Evolutionary conservation across 352 stramenopile genomes (phyloP).

Genomic region (Phytophthora ramorum): DNA sequence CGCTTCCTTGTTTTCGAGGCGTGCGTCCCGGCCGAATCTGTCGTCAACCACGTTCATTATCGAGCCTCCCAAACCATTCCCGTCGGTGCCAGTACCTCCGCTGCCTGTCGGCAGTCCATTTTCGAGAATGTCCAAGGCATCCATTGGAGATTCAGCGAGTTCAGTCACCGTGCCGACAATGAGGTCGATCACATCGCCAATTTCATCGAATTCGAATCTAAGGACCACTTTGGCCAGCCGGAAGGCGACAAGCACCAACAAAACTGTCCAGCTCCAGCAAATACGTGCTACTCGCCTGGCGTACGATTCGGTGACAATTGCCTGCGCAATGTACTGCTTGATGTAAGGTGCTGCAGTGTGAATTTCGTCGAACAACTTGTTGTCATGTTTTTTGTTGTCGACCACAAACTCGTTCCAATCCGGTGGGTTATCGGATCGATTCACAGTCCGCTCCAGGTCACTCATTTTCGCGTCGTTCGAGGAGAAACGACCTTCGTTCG

Average conservation of each 20-base stretch:
- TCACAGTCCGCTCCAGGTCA: constrained; percentile 4
- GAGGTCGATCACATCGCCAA: constrained; percentile 4
- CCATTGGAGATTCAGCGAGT: neutral
- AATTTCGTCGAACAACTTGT: constrained; percentile 9
- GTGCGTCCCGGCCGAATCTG: neutral
- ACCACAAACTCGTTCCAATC: constrained; percentile 4
- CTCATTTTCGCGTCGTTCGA: constrained; percentile 2
- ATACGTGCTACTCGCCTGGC: neutral
- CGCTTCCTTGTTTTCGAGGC: constrained; percentile 12
- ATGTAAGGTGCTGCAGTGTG: constrained; percentile 11
- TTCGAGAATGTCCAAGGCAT: constrained; percentile 5
- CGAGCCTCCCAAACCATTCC: neutral
- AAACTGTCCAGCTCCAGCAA: neutral
- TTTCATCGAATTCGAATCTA: neutral
- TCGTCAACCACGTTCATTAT: neutral
- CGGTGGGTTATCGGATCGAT: neutral
- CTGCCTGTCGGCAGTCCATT: constrained; percentile 3
- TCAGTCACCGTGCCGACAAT: neutral
- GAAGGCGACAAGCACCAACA: neutral
- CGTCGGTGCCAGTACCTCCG: neutral
- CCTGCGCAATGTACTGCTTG: constrained; percentile 9
- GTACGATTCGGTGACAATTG: constrained; percentile 13
- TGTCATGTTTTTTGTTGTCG: constrained; percentile 1
- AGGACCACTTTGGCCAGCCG: constrained; percentile 2
- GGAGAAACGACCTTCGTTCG: constrained; percentile 1